phyloP scores from a whole-genome alignment of 306 rosid species.

The Mimosa pudica region DNA sequence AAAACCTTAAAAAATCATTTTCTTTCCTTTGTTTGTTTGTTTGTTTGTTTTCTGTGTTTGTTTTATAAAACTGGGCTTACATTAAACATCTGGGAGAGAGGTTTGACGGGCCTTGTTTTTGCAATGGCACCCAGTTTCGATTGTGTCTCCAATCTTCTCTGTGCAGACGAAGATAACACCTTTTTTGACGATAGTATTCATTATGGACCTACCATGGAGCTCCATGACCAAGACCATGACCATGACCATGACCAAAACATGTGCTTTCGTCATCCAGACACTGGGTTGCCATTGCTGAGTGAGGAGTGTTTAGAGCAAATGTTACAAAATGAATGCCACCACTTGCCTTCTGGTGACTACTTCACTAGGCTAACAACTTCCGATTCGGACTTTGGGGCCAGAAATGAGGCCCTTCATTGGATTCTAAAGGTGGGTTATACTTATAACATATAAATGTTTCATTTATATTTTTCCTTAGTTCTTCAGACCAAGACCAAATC shows the following conservation, averaged over 20 bases:
- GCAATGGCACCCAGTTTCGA: constrained; percentile 90
- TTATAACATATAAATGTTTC: not conserved
- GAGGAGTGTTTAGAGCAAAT: constrained; percentile 66
- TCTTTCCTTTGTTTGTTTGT: not conserved
- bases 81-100: not conserved
- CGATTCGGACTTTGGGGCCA: constrained; percentile 68
- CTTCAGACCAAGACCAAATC: constrained; percentile 4
- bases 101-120: constrained; percentile 4
- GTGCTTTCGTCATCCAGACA: constrained; percentile 37
- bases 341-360: constrained; percentile 65
- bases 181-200: constrained; percentile 57
- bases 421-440: constrained; percentile 63
- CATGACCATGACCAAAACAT: constrained; percentile 16
- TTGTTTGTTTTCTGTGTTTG: constrained; percentile 3
- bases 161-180: constrained; percentile 57
- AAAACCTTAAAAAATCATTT: constrained; percentile 24
- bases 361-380: constrained; percentile 54
- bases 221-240: constrained; percentile 15
- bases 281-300: constrained; percentile 56
- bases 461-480: constrained; percentile 15
- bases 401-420: constrained; percentile 81
- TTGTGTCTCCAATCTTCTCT: constrained; percentile 66
- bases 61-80: not conserved
- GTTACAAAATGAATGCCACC: constrained; percentile 61
- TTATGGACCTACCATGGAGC: constrained; percentile 38